Percentiles rank a stretch among this genome's conserved stretches.
phyloP scores from a whole-genome alignment of 1,284 basidiomycete species.

The Moesziomyces parantarcticus region DNA sequence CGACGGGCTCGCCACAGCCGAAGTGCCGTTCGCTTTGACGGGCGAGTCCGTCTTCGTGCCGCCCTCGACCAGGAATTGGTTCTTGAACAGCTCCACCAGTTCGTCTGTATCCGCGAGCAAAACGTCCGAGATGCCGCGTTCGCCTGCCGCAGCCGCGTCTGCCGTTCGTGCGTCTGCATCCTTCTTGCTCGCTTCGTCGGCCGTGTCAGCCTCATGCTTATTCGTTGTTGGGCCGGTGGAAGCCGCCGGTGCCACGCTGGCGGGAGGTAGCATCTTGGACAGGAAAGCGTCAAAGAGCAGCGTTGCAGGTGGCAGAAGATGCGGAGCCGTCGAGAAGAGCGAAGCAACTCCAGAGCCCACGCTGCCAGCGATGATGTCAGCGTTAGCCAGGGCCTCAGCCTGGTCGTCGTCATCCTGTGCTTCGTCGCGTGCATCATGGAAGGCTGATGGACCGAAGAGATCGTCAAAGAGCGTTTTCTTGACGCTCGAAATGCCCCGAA shows the following conservation, averaged over 20 bases:
- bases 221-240: background rate
- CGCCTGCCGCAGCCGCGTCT: background rate
- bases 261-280: slow-evolving; percentile 73
- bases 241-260: slow-evolving; percentile 1
- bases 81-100: slow-evolving; percentile 36
- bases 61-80: slow-evolving; percentile 17
- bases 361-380: slow-evolving; percentile 3
- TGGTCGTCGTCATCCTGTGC: slow-evolving; percentile 24
- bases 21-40: slow-evolving; percentile 7
- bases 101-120: slow-evolving; percentile 38
- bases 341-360: slow-evolving; percentile 63
- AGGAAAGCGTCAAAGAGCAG: slow-evolving; percentile 80
- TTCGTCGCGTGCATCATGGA: slow-evolving; percentile 64
- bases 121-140: slow-evolving; percentile 29
- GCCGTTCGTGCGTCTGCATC: background rate
- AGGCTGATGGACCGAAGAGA: slow-evolving; percentile 77
- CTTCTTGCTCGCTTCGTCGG: background rate
- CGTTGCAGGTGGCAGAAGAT: slow-evolving; percentile 82
- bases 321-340: slow-evolving; percentile 79
- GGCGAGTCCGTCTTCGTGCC: slow-evolving; percentile 1
- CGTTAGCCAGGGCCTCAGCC: slow-evolving; percentile 1
- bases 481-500: slow-evolving; percentile 76
- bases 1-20: slow-evolving; percentile 13
- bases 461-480: slow-evolving; percentile 83
- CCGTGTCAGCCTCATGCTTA: background rate